phyloP scores from a whole-genome alignment of 495 filamentous ascomycete genomes.

The Ramalina intermedia region DNA sequence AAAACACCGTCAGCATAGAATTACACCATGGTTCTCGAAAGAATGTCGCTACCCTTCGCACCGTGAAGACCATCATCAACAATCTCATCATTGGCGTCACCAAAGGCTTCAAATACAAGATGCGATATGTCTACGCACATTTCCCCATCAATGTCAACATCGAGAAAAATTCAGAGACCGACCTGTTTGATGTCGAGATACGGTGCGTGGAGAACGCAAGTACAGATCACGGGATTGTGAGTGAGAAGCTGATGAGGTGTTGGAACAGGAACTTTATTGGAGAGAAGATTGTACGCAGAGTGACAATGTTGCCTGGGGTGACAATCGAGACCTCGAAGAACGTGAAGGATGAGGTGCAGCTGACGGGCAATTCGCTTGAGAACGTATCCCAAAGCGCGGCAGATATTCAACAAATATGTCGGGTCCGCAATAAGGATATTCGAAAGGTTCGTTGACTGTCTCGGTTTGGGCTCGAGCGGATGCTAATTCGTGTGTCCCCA shows the following conservation, averaged over 20 bases:
- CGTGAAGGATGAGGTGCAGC: conserved; percentile 91
- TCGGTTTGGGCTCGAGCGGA: neutral
- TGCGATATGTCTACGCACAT: conserved; percentile 99
- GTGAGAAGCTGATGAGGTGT: conserved; percentile 10
- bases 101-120: conserved; percentile 99
- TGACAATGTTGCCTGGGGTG: conserved; percentile 79
- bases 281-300: conserved; percentile 95
- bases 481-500: conserved; percentile 30
- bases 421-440: conserved; percentile 99
- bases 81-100: conserved; percentile 97
- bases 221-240: neutral
- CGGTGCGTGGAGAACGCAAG: conserved; percentile 46
- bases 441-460: conserved; percentile 57
- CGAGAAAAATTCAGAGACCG: conserved; percentile 89
- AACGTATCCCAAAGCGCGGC: conserved; percentile 92
- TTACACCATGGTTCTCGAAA: conserved; percentile 96
- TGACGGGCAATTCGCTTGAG: conserved; percentile 90
- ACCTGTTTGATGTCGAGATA: conserved; percentile 83
- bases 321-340: conserved; percentile 76
- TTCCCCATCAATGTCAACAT: conserved; percentile 99
- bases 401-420: conserved; percentile 98
- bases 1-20: conserved; percentile 80
- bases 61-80: conserved; percentile 92
- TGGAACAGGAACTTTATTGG: conserved; percentile 90
- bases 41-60: conserved; percentile 93